These are phyloP conservation scores for Ceriops zippeliana DNA, from an alignment of 345 rosid genomes.

Conservation along the genomic window DNA sequence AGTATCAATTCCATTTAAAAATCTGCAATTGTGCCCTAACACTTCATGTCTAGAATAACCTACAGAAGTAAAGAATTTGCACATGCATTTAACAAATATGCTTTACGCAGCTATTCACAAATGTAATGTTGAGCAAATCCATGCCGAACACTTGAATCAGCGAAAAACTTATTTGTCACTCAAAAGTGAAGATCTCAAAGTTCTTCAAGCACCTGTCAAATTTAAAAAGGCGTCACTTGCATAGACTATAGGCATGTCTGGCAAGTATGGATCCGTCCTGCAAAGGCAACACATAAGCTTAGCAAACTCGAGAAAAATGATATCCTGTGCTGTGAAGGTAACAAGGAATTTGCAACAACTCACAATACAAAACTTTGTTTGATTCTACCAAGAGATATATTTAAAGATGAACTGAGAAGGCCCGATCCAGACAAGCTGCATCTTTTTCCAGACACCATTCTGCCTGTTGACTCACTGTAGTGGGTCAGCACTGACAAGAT, in stretches of 20 bases:
- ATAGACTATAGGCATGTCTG: constrained; percentile 78
- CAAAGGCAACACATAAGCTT: constrained; percentile 27
- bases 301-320: constrained; percentile 21
- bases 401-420: constrained; percentile 59
- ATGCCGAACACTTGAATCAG: not conserved
- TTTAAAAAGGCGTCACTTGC: constrained; percentile 89
- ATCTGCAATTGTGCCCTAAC: constrained; percentile 67
- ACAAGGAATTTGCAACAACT: constrained; percentile 57
- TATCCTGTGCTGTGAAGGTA: constrained; percentile 14
- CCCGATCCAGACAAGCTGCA: constrained; percentile 38
- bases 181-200: not conserved
- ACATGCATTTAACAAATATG: constrained; percentile 12
- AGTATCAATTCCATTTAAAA: constrained; percentile 69
- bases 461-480: constrained; percentile 58
- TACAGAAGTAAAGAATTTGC: constrained; percentile 22
- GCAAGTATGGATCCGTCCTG: constrained; percentile 75
- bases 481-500: constrained; percentile 60
- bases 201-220: constrained; percentile 59
- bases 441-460: constrained; percentile 62
- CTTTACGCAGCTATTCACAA: not conserved
- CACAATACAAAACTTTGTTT: constrained; percentile 99
- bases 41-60: constrained; percentile 86
- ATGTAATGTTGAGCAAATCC: not conserved
- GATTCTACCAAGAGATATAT: constrained; percentile 98
- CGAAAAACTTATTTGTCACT: not conserved